A percentile compares a stretch with the other conserved stretches of the same genome.
Evolutionary conservation across 352 stramenopile species (phyloP).

Genomic region (Phytophthora idaei): DNA sequence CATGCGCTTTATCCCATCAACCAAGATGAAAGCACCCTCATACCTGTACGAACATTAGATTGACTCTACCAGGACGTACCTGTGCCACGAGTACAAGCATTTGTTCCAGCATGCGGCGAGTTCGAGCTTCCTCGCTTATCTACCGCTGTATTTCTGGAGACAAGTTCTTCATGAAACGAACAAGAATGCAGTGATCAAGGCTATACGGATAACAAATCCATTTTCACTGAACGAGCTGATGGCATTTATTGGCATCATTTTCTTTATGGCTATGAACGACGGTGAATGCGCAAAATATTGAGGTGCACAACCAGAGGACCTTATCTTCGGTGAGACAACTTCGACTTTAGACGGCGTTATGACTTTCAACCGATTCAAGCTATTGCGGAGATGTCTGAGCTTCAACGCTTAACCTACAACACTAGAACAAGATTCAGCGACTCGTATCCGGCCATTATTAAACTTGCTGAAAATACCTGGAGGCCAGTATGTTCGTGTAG

Average conservation of each 20-base stretch:
- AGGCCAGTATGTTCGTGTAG: not conserved
- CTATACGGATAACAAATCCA: not conserved
- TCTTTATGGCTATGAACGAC: constrained; percentile 6
- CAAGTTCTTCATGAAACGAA: not conserved
- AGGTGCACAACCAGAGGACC: not conserved
- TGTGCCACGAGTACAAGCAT: not conserved
- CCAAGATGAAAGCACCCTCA: not conserved
- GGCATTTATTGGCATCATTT: not conserved
- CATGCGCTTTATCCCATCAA: not conserved
- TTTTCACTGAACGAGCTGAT: not conserved
- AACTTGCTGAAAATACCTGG: constrained; percentile 3
- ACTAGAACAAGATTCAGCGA: not conserved
- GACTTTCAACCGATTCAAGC: not conserved
- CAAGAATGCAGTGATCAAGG: not conserved
- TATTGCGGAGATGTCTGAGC: not conserved
- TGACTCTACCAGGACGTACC: not conserved
- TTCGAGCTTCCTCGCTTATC: not conserved
- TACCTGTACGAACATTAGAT: not conserved
- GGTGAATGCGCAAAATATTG: not conserved
- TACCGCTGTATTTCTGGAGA: not conserved
- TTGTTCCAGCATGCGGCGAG: not conserved
- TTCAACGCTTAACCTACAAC: not conserved
- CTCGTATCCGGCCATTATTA: not conserved
- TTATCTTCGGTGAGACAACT: not conserved
- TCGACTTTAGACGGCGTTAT: not conserved